Percentiles rank a stretch among this genome's conserved stretches.
Evolutionary conservation across 208 protist species (phyloP).

Genomic region (Acanthamoeba castellanii): DNA sequence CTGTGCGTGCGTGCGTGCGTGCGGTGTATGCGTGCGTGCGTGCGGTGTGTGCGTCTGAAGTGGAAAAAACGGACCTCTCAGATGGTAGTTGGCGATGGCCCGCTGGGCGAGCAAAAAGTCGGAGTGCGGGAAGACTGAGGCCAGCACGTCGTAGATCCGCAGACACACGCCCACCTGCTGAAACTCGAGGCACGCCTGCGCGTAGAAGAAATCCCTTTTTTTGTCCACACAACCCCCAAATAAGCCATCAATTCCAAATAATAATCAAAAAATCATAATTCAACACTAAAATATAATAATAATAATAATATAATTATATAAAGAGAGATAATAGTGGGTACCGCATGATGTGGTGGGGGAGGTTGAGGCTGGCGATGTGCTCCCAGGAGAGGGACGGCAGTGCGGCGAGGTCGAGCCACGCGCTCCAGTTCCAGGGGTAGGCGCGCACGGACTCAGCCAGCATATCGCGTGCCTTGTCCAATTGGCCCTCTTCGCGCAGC

Average conservation of each 20-base stretch:
- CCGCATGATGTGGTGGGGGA: conserved; percentile 80
- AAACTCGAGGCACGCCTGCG: conserved; percentile 84
- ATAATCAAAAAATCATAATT: background rate
- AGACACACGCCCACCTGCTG: conserved; percentile 83
- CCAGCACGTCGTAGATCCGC: conserved; percentile 76
- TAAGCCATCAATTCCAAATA: background rate
- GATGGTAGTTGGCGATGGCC: conserved; percentile 94
- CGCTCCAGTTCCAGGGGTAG: conserved; percentile 87
- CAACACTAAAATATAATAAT: too few species aligned
- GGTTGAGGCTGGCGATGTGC: conserved; percentile 65
- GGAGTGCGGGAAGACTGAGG: conserved; percentile 78
- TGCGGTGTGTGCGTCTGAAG: too few species aligned
- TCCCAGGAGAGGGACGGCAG: conserved; percentile 53
- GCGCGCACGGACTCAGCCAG: conserved; percentile 76
- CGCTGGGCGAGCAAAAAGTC: conserved; percentile 91
- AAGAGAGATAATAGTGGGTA: background rate
- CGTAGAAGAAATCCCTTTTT: conserved; percentile 85
- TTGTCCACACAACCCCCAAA: too few species aligned
- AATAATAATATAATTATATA: background rate
- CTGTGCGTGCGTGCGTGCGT: too few species aligned
- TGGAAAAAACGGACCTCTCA: conserved; percentile 84
- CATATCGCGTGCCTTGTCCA: conserved; percentile 63
- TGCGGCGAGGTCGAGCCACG: conserved; percentile 85
- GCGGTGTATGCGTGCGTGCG: too few species aligned
- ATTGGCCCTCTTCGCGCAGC: conserved; percentile 1